Base-by-base conservation (phyloP, 768 basidiomycete genomes). In the Boletus reticulatus region DNA sequence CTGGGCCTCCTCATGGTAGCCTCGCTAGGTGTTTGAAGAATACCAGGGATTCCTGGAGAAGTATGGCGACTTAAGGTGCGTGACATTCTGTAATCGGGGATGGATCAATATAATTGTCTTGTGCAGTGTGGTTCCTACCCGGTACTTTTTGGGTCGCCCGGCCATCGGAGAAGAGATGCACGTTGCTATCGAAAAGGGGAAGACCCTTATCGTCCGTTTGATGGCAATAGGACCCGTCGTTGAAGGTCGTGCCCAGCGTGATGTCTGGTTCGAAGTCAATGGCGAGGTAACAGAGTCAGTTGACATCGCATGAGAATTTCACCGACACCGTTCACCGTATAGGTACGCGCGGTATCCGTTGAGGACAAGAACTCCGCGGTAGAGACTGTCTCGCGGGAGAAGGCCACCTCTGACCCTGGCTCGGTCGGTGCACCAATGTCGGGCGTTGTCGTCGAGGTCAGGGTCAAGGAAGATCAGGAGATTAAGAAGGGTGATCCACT, bases 401-500 rank as follows among this genome's bases (percentile, higher is more conserved):
- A 88, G 81, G 93, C 97, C 12, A 88, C 92, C 12, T 78, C 78
- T 60, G 95, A 95, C 70, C 95, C 96, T 56, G 96, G 97, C 61
- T 94, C 92, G n/a, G 89, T 98, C 59, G 97, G 95, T 52, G 93
- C 94, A 48, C 92, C 94, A 4, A 96, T 97, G 94, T 93, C 92
- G 54, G 97, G 95, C 72, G 96, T 98, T 48, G 94, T 98, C 52
- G 91, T 99, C 17, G 97, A 99, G 72, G 94, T 99, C 46, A 82
- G 96, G 66, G 95, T 98, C 57, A 96, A 97, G 76, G 97, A 98
- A 73, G 94, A 94, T 22, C 89, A 95, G 55, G 93, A 96, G 68
- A 94, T 99, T 73, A 95, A 89, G 85, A 96, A 94, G 76, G 97
- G 97, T 48, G 97, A 99, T 76, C 94, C 96, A 55, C 77, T 98